A percentile compares a stretch with the other conserved stretches of the same genome.
These are phyloP conservation scores for Apiospora koreana DNA, from an alignment of 2,329 filamentous ascomycete genomes.

Conservation along the genomic window DNA sequence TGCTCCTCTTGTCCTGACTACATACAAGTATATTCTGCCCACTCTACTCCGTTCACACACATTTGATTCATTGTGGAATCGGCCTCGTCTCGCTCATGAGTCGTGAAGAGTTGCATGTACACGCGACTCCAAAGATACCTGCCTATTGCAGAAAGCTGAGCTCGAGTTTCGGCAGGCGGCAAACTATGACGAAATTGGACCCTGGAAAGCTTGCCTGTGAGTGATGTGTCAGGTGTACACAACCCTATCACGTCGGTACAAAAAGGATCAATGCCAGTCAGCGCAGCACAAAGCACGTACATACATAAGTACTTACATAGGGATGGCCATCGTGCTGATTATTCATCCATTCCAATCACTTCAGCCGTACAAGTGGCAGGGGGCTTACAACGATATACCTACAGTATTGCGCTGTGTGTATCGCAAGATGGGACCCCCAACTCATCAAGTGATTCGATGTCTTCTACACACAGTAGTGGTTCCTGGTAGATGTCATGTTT, in stretches of 20 bases:
- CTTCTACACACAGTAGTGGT: no score
- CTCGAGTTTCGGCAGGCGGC: slow-evolving; percentile 7
- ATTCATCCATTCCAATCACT: not conserved
- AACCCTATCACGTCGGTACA: not conserved
- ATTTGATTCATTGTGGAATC: not conserved
- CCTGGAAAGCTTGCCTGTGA: slow-evolving; percentile 7
- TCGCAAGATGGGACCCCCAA: no score
- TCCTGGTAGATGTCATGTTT: not conserved
- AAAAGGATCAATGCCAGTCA: not conserved
- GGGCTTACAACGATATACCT: not conserved
- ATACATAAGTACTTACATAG: not conserved
- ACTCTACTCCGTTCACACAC: not conserved
- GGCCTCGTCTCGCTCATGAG: not conserved
- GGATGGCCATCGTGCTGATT: not conserved
- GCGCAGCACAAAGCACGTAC: not conserved
- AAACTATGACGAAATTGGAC: slow-evolving; percentile 11
- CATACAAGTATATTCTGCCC: no score
- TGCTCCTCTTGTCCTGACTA: no score
- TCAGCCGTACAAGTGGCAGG: not conserved
- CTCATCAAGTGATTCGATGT: no score
- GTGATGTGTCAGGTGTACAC: not conserved
- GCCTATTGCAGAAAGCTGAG: slow-evolving; percentile 4
- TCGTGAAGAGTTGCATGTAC: not conserved
- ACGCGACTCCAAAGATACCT: not conserved
- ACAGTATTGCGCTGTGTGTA: no score